Conservation (phyloP, 805 yeast species). For the Spathaspora passalidarum region DNA sequence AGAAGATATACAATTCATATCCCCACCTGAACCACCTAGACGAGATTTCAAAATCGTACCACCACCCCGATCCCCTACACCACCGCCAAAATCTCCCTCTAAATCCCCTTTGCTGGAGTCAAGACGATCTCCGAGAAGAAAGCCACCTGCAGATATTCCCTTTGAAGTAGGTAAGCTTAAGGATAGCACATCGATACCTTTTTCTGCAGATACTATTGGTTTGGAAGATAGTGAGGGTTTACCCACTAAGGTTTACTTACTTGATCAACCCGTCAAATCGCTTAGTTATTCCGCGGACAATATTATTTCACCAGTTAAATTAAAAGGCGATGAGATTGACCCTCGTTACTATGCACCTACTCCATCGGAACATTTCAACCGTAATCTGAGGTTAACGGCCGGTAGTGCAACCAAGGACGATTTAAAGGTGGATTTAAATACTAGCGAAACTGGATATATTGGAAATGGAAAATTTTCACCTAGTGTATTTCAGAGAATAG, state of each 20-base stretch:
- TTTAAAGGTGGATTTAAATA: conserved; percentile 25
- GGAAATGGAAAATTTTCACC: conserved; percentile 42
- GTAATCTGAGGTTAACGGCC: conserved; percentile 19
- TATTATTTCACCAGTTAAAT: background rate
- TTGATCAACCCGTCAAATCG: conserved; percentile 33
- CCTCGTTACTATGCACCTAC: conserved; percentile 46
- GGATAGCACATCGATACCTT: conserved; percentile 29
- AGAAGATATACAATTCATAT: background rate
- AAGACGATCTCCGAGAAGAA: conserved; percentile 15
- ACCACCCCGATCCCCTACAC: no score
- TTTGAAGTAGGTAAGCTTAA: background rate
- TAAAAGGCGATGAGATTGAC: conserved; percentile 27
- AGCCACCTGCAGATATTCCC: conserved; percentile 18
- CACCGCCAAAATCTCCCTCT: conserved; percentile 20
- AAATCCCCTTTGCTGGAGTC: background rate
- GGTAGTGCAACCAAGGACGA: conserved; percentile 19
- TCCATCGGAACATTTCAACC: conserved; percentile 40
- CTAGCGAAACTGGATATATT: conserved; percentile 36
- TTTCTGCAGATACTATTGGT: conserved; percentile 43
- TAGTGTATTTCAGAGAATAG: conserved; percentile 30
- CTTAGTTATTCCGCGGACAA: conserved; percentile 19
- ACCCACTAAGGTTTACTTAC: conserved; percentile 35
- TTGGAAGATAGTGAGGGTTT: conserved; percentile 19
- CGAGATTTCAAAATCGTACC: conserved; percentile 9
- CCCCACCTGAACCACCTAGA: conserved; percentile 1